Conservation (phyloP, 345 rosid genomes). For the Eucalyptus melliodora region DNA sequence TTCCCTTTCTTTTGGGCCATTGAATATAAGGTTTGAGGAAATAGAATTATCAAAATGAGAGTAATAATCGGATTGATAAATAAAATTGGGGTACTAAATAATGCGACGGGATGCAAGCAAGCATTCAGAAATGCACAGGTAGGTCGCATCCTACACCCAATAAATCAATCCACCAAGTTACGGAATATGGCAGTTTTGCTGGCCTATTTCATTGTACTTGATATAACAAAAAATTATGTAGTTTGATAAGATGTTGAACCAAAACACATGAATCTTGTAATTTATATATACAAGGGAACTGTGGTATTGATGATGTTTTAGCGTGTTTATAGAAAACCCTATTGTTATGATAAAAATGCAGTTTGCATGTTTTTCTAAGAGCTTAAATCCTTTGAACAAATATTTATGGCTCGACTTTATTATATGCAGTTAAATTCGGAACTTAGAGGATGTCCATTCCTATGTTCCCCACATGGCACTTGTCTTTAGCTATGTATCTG, state of each 20-base stretch:
- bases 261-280: background rate
- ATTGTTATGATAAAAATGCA: background rate
- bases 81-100: background rate
- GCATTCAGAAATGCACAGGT: background rate
- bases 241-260: background rate
- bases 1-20: background rate
- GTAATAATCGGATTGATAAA: background rate
- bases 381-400: background rate
- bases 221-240: background rate
- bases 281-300: background rate
- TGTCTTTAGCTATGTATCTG: background rate
- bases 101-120: background rate
- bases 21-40: background rate
- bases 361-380: background rate
- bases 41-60: background rate
- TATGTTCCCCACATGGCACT: background rate
- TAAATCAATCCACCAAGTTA: background rate
- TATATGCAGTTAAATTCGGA: background rate
- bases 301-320: background rate
- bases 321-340: background rate
- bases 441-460: background rate
- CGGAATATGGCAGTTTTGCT: background rate
- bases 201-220: background rate
- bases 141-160: background rate
- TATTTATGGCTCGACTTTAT: background rate